Conservation (phyloP, 2,329 filamentous ascomycete species). For the Sclerotinia minor region DNA sequence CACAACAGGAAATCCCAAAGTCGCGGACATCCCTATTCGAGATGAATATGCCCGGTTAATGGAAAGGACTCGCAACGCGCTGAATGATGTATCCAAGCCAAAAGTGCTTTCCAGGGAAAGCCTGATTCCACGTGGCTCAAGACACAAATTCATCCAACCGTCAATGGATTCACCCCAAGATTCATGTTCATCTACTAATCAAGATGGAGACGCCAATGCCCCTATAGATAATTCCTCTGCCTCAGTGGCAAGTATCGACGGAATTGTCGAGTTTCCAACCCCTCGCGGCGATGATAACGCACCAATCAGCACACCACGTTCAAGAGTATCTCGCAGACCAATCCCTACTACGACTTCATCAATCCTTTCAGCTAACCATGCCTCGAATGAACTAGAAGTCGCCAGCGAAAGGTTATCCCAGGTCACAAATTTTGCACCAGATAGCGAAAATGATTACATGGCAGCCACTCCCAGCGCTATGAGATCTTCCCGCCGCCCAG, state of each 20-base stretch:
- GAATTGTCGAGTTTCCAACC: neutral
- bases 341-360: constrained; percentile 9
- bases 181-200: constrained; percentile 24
- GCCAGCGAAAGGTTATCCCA: constrained; percentile 3
- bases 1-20: constrained; percentile 37
- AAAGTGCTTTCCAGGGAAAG: constrained; percentile 18
- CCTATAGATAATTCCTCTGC: neutral
- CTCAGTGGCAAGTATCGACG: neutral
- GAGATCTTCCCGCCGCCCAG: neutral
- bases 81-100: constrained; percentile 38
- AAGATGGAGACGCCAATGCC: constrained; percentile 32
- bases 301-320: constrained; percentile 4
- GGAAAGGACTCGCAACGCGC: constrained; percentile 38
- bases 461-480: neutral
- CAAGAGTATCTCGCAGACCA: constrained; percentile 12
- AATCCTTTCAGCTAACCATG: neutral
- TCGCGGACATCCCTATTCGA: constrained; percentile 26
- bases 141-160: neutral
- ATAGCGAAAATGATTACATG: neutral
- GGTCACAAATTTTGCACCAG: neutral
- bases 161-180: neutral
- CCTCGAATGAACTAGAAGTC: neutral
- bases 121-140: neutral
- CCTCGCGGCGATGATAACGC: neutral
- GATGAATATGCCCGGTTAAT: constrained; percentile 39